Evolutionary conservation across 1,284 basidiomycete species (phyloP), one percentile per base, ranked within the genome.

Genomic region (Afroboletus lepidellus): DNA sequence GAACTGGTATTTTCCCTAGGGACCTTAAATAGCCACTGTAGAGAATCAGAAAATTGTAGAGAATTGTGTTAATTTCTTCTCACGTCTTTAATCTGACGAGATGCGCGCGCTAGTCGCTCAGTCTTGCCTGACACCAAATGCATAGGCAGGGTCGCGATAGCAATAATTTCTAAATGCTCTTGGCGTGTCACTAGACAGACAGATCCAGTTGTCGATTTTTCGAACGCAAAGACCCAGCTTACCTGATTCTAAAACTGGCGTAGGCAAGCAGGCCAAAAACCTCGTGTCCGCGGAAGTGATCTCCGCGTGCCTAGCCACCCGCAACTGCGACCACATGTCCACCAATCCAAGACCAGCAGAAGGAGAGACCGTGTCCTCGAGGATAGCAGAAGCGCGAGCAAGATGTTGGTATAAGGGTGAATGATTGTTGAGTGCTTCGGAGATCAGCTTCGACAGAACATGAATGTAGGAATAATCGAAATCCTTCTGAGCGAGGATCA

Each of bases 331-430:
- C 83, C 83, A 85, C 30, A 85, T 75, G 15, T 80, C 73, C 29
- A 74, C 69, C 56, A 87, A 61, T 24, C 84, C 84, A 24, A 77
- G 70, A 11, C 85, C 85, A 20, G 76, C 75, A 16, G 76, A 74
- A 6, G 77, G 72, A n/a, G 77, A 77, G n/a, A 81, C 68, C 4
- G 66, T 55, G 4, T 72, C 62, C 46, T 72, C 67, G 5, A 87
- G 67, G 27, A 58, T 53, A 44, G 66, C 53, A 13, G 69, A 71
- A 25, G 65, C 60, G 23, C 48, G 50, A 13, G 56, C 57, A 30
- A 83, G 57, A 29, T 53, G 45, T 2, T 54, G 47, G 46, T 80
- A 75, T 11, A 44, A 33, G 12, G 67, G 46, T 0, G 74, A 68
- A 46, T 69, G 61, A 27, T 64, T 59, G 20, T 71, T 59, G 12